Evolutionary conservation across 106 monocot genomes (phyloP).

Genomic region (Amphibolis antarctica): DNA sequence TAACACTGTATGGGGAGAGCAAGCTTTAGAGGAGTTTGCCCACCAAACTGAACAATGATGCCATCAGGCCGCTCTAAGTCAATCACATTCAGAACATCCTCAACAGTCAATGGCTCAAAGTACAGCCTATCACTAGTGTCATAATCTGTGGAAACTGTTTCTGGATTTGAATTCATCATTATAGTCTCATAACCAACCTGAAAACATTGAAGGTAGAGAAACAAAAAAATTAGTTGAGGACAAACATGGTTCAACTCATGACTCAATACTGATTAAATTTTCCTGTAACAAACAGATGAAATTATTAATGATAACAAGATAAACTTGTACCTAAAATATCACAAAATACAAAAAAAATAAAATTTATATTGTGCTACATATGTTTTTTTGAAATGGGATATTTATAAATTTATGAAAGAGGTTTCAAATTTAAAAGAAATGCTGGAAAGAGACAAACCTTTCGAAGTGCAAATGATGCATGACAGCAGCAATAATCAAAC

Average conservation of each 20-base stretch:
- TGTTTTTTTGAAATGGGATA: too few species aligned
- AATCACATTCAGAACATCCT: constrained; percentile 87
- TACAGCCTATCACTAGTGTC: constrained; percentile 94
- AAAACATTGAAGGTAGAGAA: not conserved
- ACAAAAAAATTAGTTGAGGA: not conserved
- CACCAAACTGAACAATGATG: constrained; percentile 95
- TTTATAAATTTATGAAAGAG: not conserved
- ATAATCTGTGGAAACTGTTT: constrained; percentile 96
- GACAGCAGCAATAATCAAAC: constrained; percentile 98
- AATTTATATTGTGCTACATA: not conserved
- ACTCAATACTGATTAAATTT: not conserved
- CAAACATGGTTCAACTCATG: not conserved
- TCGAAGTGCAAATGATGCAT: constrained; percentile 94
- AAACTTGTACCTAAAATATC: too few species aligned
- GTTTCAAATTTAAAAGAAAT: not conserved
- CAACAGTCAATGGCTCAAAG: constrained; percentile 90
- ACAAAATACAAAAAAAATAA: not conserved
- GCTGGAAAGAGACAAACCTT: constrained; percentile 31
- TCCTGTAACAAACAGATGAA: too few species aligned
- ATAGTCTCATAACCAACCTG: constrained; percentile 92
- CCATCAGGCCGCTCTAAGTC: constrained; percentile 84
- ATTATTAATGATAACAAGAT: too few species aligned
- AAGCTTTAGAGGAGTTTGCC: constrained; percentile 96
- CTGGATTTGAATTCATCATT: constrained; percentile 99
- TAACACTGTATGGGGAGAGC: constrained; percentile 73